Base-by-base conservation (phyloP, 805 yeast genomes). In the Yamadazyma paraphyllophila region DNA sequence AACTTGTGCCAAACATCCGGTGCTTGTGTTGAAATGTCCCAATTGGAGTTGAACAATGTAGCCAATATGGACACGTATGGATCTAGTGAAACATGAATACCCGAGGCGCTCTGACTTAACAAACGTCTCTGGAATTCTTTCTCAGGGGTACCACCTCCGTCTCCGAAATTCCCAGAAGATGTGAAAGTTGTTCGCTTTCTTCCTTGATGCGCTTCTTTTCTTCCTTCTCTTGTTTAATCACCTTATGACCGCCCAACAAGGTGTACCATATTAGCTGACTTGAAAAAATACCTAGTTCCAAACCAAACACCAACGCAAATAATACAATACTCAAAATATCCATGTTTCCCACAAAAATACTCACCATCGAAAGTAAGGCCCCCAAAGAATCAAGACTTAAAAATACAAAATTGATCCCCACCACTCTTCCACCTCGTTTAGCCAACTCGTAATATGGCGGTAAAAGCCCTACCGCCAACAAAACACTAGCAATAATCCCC, bases 391-490 rank as follows among this genome's bases (percentile, higher is more conserved):
- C 97, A 67, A 91, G 66, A 4, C 74, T 57, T 47, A 92, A 70
- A 52, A 92, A 92, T 2, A 85, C 53, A 58, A 92, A 90, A 60
- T 90, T 90, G 57, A 92, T 85, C 0, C 98, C 98, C 2, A 90
- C 81, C 2, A 92, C 97, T 30, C 85, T 68, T 1, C 97, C 97
- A 42, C 79, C 63, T 51, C 96, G 74, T 58, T 88, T 87, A 27
- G 81, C 77, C 20, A 92, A 67, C 61, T 92, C 97, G 54, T 81
- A 82, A 61, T 91, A 92, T 4, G 97, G 97, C 0, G 97, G 97
- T 0, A 92, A 52, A 30, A 92, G 71, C 0, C 98, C 98, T 2
- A 77, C 59, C 0, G 86, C 94, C 7, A 92, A 67, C 14, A 88
- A 60, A 0, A 91, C 71, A 1, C 94, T 80, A 0, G 97, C 96